Evolutionary conservation across 2,329 filamentous ascomycete genomes (phyloP), one percentile per base, ranked within the genome.

Genomic region (Pseudogymnoascus sp.): DNA sequence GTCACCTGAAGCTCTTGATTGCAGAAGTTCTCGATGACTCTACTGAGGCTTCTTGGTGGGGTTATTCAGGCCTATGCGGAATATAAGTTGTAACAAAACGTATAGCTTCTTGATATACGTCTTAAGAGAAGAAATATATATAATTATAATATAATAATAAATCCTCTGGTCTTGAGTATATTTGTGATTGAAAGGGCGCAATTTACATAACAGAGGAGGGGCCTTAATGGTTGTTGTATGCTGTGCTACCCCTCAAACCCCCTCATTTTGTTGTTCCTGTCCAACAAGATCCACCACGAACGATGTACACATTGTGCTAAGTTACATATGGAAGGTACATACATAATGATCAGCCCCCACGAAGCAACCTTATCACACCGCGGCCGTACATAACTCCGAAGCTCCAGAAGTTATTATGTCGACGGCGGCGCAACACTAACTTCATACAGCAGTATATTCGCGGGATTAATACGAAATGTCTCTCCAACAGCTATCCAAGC

Each of bases 401-500:
- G 50, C 50, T 34, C 50, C 5, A 34, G 46, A 34, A 56, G 50
- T 34, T 21, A 56, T 56, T 36, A 21, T 56, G 28, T 34, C 28
- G 12, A 36, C 28, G 1, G 12, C 34, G 38, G 12, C 34, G 38
- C 21, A 60, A 60, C 11, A 40, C 8, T 8, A 38, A 25, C 59
- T 40, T 60, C 59, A 40, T 25, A 40, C 18, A 40, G 25, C 59
- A n/a, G n/a, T 14, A 60, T 60, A 60, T 25, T 60, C 59, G 18
- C 12, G 14, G 11, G 10, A 56, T 34, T 56, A 18, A 18, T 34
- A 34, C 59, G 5, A 46, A 16, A 75, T 75, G 73, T 74, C 86
- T 28, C 70, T 87, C 42, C 81, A 88, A 59, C 90, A 92, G 72
- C 84, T 99, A 6, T 86, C 88, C 23, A 86, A 86, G 72, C 82